Base-by-base conservation (phyloP, 83 land plant genomes). In the Diphasiastrum complanatum region DNA sequence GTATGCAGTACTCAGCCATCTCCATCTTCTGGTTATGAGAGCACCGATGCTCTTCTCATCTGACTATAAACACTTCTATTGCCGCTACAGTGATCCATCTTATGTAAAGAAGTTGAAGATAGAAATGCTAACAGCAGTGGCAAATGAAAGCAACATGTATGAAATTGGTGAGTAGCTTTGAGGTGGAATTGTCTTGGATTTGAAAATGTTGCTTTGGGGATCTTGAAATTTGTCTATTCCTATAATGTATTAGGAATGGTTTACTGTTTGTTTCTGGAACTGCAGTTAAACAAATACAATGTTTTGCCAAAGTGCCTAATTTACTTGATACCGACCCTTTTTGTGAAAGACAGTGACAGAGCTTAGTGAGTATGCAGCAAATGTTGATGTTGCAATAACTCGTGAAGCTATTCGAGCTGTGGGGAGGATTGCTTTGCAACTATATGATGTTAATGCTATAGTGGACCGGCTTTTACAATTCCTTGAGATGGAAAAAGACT, bases 71-170 rank as follows among this genome's bases (percentile, higher is more conserved):
- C 93, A 95, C 67, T 95, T 95, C 64, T 95, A 95, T 57, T 89
- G 97, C 58, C 97, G 95, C 43, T 95, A 89, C 66, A 89, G 87
- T 73, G 86, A 95, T 33, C 99, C 97, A n/a, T 86, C 82, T 23
- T 89, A 89, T 79, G 93, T 89, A 20, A 95, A 95, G 60, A 95
- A 89, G 57, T 64, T 95, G 79, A 89, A 95, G 66, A 88, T 95
- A 58, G 99, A 95, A 69, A 95, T 95, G 99, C 79, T 95, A 70
- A 95, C 97, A 64, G 97, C 99, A 35, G 88, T 95, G n/a, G 99
- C 99, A 36, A 89, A 86, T 81, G 99, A 95, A 69, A 78, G 76
- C 73, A 95, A 89, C 70, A 95, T 95, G 14, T 95, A 89, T 79
- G 99, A 95, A 68, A 89, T 95, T 61, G 99, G 99, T 95, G 64